phyloP scores from a whole-genome alignment of 768 basidiomycete species.

The Boletus edulis region DNA sequence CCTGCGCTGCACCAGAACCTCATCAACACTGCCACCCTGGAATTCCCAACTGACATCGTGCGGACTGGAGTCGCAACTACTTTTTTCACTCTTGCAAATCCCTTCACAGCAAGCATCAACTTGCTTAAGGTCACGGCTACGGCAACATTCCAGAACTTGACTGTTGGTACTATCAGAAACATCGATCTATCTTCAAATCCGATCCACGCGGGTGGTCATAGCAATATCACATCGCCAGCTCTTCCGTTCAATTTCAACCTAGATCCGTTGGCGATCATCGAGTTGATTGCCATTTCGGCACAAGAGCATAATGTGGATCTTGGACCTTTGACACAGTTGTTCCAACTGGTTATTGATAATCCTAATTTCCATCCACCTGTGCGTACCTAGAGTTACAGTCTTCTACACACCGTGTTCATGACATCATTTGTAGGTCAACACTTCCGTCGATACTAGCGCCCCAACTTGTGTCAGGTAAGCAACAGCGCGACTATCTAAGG shows the following conservation, averaged over 20 bases:
- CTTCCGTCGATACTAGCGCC: slow-evolving; percentile 48
- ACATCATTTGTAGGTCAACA: slow-evolving; percentile 42
- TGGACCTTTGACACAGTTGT: slow-evolving; percentile 55
- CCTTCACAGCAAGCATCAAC: slow-evolving; percentile 72
- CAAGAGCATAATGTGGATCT: slow-evolving; percentile 54
- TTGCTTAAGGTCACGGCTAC: slow-evolving; percentile 52
- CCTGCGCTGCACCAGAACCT: slow-evolving; percentile 63
- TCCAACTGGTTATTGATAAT: slow-evolving; percentile 51
- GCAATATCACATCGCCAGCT: slow-evolving; percentile 50
- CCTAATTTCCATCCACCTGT: slow-evolving; percentile 54
- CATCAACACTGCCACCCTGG: slow-evolving; percentile 52
- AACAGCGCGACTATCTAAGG: not conserved
- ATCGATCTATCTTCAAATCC: slow-evolving; percentile 55
- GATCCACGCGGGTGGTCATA: slow-evolving; percentile 58
- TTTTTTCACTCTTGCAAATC: slow-evolving; percentile 58
- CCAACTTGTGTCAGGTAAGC: slow-evolving; percentile 59
- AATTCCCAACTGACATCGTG: slow-evolving; percentile 62
- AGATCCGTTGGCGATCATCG: slow-evolving; percentile 59
- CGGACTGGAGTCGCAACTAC: slow-evolving; percentile 58
- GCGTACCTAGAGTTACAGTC: slow-evolving; percentile 1
- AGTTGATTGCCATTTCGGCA: slow-evolving; percentile 49
- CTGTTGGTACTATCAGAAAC: slow-evolving; percentile 56
- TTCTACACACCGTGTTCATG: not conserved
- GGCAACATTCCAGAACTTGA: slow-evolving; percentile 53
- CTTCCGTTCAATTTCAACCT: slow-evolving; percentile 65